These are phyloP conservation scores for Russula vinacea DNA, from an alignment of 768 basidiomycete species.

Conservation along the genomic window DNA sequence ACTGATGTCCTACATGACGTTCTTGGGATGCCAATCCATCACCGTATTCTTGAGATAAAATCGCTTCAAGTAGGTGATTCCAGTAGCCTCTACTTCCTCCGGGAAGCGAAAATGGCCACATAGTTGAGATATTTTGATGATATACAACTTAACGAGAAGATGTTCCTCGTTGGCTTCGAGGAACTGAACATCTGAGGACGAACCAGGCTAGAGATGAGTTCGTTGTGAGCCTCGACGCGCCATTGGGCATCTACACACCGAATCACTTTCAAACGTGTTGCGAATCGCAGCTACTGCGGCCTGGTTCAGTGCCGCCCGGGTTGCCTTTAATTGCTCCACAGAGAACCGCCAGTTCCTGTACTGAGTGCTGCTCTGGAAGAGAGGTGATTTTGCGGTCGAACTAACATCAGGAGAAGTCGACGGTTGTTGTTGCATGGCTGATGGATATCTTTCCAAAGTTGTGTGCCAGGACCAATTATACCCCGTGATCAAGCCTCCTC, in stretches of 20 bases:
- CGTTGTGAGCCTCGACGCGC: background rate
- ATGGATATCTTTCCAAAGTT: background rate
- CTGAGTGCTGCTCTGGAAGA: conserved; percentile 80
- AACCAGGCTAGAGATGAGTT: conserved; percentile 52
- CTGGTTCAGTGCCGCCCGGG: conserved; percentile 66
- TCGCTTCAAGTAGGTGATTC: conserved; percentile 86
- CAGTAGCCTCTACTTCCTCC: conserved; percentile 91
- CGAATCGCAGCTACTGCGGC: conserved; percentile 76
- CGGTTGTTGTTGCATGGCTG: conserved; percentile 20
- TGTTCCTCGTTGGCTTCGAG: conserved; percentile 80
- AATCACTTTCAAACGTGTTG: conserved; percentile 71
- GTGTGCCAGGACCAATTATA: background rate
- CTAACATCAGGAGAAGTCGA: conserved; percentile 12
- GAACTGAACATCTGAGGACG: conserved; percentile 70
- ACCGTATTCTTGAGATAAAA: conserved; percentile 98
- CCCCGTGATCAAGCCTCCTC: too few species aligned
- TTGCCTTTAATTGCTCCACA: conserved; percentile 52
- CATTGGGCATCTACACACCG: conserved; percentile 47
- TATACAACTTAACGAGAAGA: conserved; percentile 83
- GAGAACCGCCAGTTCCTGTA: conserved; percentile 90
- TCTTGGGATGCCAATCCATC: conserved; percentile 99
- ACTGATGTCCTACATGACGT: conserved; percentile 76
- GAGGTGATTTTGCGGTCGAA: conserved; percentile 39
- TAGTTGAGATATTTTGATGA: conserved; percentile 79
- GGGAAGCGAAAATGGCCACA: conserved; percentile 85